phyloP scores from a whole-genome alignment of 2,329 filamentous ascomycete genomes.

The Tolypocladium tropicale region DNA sequence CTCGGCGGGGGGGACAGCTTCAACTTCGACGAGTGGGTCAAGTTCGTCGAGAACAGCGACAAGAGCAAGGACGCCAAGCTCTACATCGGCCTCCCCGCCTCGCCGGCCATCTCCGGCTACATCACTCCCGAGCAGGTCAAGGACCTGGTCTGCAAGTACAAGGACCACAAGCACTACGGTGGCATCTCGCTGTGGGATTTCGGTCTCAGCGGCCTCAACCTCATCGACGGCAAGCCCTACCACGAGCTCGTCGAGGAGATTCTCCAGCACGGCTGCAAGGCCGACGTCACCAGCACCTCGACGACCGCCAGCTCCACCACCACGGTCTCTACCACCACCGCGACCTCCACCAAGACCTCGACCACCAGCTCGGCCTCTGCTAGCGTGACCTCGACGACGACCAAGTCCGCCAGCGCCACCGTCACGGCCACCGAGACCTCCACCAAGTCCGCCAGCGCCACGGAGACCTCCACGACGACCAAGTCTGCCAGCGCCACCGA shows the following conservation, averaged over 20 bases:
- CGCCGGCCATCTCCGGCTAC: slow-evolving; percentile 20
- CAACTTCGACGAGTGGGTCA: slow-evolving; percentile 34
- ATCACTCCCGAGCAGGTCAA: slow-evolving; percentile 21
- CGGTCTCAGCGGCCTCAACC: slow-evolving; percentile 21
- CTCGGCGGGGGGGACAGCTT: slow-evolving; percentile 22
- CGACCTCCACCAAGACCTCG: neutral
- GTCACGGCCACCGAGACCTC: slow-evolving; percentile 1
- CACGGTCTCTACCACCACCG: slow-evolving; percentile 1
- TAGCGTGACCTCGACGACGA: too few species aligned
- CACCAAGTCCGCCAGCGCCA: neutral
- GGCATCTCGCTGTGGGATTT: slow-evolving; percentile 38
- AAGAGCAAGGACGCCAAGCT: slow-evolving; percentile 31
- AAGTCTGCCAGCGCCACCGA: neutral
- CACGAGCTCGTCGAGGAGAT: slow-evolving; percentile 25
- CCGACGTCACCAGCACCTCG: slow-evolving; percentile 13
- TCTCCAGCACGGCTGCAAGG: slow-evolving; percentile 24
- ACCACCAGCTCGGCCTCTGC: too few species aligned
- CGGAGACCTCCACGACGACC: neutral
- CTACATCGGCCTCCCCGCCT: slow-evolving; percentile 32
- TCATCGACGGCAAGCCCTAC: slow-evolving; percentile 22
- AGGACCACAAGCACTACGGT: slow-evolving; percentile 27
- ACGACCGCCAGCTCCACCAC: slow-evolving; percentile 6
- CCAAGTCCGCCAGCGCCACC: slow-evolving; percentile 3
- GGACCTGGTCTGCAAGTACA: slow-evolving; percentile 27
- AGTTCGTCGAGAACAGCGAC: slow-evolving; percentile 19